Evolutionary conservation across 331 rosid genomes (phyloP), one percentile per base, ranked within the genome.

Genomic region (Quercus tomentella): DNA sequence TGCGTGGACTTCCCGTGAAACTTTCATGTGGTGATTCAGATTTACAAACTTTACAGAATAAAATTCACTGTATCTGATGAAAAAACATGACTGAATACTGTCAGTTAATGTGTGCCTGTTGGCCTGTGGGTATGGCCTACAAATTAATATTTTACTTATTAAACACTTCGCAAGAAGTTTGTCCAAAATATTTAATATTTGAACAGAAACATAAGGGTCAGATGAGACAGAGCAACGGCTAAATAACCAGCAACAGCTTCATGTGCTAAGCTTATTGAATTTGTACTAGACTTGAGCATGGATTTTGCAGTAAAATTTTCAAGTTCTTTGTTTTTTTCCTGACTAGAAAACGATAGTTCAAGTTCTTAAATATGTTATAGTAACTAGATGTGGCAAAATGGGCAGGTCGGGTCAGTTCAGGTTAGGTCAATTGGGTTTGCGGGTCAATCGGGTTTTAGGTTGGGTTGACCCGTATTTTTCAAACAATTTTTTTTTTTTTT

Each of bases 181-280:
- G 85, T 77, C 77, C 70, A 1, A 69, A 79, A 63, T 7, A 1
- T 17, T 28, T 74, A 60, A 51, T 76, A 51, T 80, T 70, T 8
- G 26, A 70, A 80, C 72, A 22, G 61, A 71, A 77, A 43, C 80
- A 65, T 26, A 62, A 79, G 74, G 76, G 30, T 74, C 84, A 76
- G 79, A 80, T 45, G 81, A 78, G 84, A 85, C 89, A 81, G 52
- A 76, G 80, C 77, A 89, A 89, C 89, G 93, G 92, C 88, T 86
- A 84, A 18, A 71, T 77, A 25, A 15, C 21, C 7, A 76, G 72
- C 83, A 68, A 51, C 49, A 73, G 23, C 28, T 58, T 73, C 88
- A 73, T 81, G 86, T 79, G 84, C 77, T 20, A 45, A 21, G 22
- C 65, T 79, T 49, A 25, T 54, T 37, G 79, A 70, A 35, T 74